A percentile compares a stretch with the other conserved stretches of the same genome.
Evolutionary conservation across 257 asterid genomes (phyloP).

Genomic region (Capsicum chinense): DNA sequence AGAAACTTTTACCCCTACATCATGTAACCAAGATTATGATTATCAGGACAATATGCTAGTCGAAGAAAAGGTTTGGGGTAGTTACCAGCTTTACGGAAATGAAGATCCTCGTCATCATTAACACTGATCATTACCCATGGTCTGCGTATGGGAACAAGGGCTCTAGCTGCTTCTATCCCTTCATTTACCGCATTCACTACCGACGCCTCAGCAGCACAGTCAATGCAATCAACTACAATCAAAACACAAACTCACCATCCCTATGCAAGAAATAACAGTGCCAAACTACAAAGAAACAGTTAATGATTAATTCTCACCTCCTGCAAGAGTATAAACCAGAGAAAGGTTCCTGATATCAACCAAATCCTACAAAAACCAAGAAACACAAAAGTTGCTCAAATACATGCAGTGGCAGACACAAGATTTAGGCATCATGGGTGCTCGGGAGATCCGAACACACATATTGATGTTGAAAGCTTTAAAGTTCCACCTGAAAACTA

Average conservation of each 20-base stretch:
- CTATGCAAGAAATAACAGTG: background rate
- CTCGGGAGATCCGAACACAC: too few species aligned
- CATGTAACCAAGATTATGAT: background rate
- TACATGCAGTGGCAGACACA: too few species aligned
- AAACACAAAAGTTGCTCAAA: background rate
- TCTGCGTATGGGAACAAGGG: slow-evolving; percentile 69
- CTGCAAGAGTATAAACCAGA: slow-evolving; percentile 86
- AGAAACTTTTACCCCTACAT: background rate
- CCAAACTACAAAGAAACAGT: background rate
- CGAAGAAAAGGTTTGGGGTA: too few species aligned
- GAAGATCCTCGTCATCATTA: slow-evolving; percentile 82
- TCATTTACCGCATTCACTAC: slow-evolving; percentile 85
- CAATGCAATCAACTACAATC: slow-evolving; percentile 86
- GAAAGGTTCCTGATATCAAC: slow-evolving; percentile 91
- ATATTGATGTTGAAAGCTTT: too few species aligned
- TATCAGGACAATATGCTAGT: background rate
- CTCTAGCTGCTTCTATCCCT: slow-evolving; percentile 81
- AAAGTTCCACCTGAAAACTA: too few species aligned
- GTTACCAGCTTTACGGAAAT: slow-evolving; percentile 94
- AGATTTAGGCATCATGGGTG: too few species aligned
- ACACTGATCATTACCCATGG: slow-evolving; percentile 99
- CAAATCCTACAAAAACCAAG: slow-evolving; percentile 58
- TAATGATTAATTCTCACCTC: slow-evolving; percentile 53
- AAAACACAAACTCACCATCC: background rate
- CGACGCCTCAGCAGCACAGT: slow-evolving; percentile 92